phyloP scores from a whole-genome alignment of 2,329 filamentous ascomycete species.

The Westerdykella aurantiaca region DNA sequence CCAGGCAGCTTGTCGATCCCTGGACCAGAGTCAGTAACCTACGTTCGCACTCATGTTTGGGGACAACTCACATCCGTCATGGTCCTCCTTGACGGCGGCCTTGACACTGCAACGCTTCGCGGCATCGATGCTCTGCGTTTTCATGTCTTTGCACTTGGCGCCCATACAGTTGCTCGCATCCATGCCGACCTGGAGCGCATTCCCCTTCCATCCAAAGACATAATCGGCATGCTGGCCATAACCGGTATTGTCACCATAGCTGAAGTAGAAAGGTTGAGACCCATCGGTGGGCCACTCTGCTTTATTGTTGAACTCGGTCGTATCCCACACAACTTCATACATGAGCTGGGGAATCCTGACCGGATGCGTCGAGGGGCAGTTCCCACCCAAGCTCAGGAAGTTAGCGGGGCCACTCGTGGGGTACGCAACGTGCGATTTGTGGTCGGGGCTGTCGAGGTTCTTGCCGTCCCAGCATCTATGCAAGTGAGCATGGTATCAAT shows the following conservation, averaged over 20 bases:
- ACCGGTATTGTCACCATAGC: slow-evolving; percentile 21
- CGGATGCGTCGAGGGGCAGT: slow-evolving; percentile 40
- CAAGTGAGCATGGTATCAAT: background rate
- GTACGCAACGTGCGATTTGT: slow-evolving; percentile 48
- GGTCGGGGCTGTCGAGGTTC: slow-evolving; percentile 49
- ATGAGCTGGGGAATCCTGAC: slow-evolving; percentile 43
- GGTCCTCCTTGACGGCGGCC: slow-evolving; percentile 10
- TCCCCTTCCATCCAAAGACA: slow-evolving; percentile 23
- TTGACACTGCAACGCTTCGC: slow-evolving; percentile 13
- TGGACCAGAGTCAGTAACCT: slow-evolving; percentile 2
- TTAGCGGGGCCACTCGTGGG: slow-evolving; percentile 24
- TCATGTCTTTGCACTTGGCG: slow-evolving; percentile 13
- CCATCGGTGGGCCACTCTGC: slow-evolving; percentile 19
- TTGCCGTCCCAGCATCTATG: slow-evolving; percentile 41
- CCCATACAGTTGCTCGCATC: slow-evolving; percentile 13
- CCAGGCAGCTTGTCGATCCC: slow-evolving; percentile 10
- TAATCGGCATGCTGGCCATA: slow-evolving; percentile 22
- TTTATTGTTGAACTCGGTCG: slow-evolving; percentile 25
- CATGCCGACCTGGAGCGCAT: slow-evolving; percentile 22
- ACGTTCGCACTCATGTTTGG: background rate
- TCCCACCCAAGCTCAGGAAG: slow-evolving; percentile 24
- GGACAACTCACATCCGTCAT: slow-evolving; percentile 11
- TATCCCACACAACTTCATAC: slow-evolving; percentile 44
- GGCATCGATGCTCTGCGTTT: slow-evolving; percentile 10
- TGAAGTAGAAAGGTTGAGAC: slow-evolving; percentile 20